phyloP scores from a whole-genome alignment of 345 rosid species.

The Carallia pectinifolia region DNA sequence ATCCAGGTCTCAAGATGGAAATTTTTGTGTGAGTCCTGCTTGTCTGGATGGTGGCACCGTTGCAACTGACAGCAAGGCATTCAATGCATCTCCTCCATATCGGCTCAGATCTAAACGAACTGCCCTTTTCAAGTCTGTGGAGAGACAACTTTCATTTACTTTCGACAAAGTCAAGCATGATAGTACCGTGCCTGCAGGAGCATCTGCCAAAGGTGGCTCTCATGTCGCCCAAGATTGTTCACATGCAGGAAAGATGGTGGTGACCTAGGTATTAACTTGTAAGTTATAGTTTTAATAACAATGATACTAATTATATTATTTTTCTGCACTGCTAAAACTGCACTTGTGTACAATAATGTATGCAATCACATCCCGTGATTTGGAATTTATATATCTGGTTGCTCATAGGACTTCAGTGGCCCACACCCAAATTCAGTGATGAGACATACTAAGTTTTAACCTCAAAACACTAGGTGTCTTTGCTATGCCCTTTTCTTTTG shows the following conservation, averaged over 20 bases:
- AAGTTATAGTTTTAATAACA: conserved; percentile 33
- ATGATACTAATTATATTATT: not conserved
- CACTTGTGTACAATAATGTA: conserved; percentile 19
- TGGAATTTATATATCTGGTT: not conserved
- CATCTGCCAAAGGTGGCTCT: conserved; percentile 30
- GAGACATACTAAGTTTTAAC: too few relatives aligned
- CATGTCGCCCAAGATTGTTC: conserved; percentile 37
- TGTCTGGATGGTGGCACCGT: conserved; percentile 26
- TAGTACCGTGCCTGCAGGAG: conserved; percentile 39
- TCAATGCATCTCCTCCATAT: conserved; percentile 88
- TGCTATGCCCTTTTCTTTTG: too few relatives aligned
- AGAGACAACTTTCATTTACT: conserved; percentile 84
- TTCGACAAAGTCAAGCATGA: conserved; percentile 40
- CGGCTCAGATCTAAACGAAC: conserved; percentile 77
- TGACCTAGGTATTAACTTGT: conserved; percentile 38
- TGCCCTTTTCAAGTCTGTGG: conserved; percentile 75
- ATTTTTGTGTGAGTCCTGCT: conserved; percentile 35
- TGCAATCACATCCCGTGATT: not conserved
- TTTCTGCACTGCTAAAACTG: not conserved
- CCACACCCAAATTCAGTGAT: too few relatives aligned
- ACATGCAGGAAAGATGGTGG: conserved; percentile 29
- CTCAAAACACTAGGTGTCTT: too few relatives aligned
- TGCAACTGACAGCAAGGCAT: conserved; percentile 43
- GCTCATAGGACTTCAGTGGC: too few relatives aligned
- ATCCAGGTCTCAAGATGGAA: conserved; percentile 34